Evolutionary conservation across 257 asterid genomes (phyloP).

Genomic region (Rehmannia glutinosa): DNA sequence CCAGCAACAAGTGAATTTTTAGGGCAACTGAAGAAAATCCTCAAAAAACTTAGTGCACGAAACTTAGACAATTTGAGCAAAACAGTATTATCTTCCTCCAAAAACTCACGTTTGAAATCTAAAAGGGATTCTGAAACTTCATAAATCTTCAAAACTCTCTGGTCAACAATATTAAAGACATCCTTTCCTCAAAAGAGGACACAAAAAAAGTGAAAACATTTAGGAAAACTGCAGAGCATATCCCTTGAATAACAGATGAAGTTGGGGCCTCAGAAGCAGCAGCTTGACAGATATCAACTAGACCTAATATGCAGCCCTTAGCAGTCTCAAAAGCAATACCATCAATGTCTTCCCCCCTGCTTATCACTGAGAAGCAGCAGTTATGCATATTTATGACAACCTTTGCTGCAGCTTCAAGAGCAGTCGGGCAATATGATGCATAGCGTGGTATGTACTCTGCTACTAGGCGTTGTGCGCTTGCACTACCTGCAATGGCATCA

Average conservation of each 20-base stretch:
- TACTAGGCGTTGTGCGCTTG: conserved; percentile 61
- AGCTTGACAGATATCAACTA: conserved; percentile 64
- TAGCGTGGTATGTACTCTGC: conserved; percentile 73
- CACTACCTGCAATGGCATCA: conserved; percentile 52
- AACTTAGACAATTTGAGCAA: conserved; percentile 55
- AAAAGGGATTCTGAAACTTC: conserved; percentile 42
- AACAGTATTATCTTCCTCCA: conserved; percentile 49
- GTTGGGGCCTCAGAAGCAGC: conserved; percentile 49
- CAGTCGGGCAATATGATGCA: conserved; percentile 69
- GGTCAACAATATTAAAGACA: conserved; percentile 63
- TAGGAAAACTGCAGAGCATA: conserved; percentile 60
- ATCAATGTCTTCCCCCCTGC: conserved; percentile 61
- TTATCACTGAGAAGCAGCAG: conserved; percentile 46
- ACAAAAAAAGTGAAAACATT: conserved; percentile 56
- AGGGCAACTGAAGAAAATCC: conserved; percentile 62
- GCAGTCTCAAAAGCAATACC: conserved; percentile 79
- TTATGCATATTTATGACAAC: conserved; percentile 59
- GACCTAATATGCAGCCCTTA: conserved; percentile 71
- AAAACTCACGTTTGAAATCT: conserved; percentile 43
- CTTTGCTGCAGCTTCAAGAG: conserved; percentile 79
- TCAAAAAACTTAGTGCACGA: conserved; percentile 59
- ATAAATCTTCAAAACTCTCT: conserved; percentile 47
- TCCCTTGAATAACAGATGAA: conserved; percentile 57
- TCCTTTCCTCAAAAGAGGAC: conserved; percentile 63
- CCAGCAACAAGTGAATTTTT: conserved; percentile 57